Base-by-base conservation (phyloP, 345 rosid species). In the Arabis alpina region DNA sequence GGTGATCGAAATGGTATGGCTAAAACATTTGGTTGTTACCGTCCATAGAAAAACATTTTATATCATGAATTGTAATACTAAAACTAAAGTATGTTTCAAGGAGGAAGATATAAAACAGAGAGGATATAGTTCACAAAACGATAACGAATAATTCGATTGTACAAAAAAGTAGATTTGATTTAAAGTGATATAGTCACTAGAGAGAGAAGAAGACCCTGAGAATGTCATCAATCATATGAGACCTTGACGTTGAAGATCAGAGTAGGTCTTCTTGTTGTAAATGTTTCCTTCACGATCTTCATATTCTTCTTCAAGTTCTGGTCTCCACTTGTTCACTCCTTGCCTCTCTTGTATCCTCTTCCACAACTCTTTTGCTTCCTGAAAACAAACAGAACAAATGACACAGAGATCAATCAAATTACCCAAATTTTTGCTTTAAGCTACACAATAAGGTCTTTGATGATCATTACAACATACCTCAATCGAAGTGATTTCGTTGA, bases 341-440 rank as follows among this genome's bases (percentile, higher is more conserved):
- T 87, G 92, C 75, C 89, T 78, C 66, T 83, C 91, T 71, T 88
- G 97, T 64, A 94, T 94, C 77, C 47, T 88, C 77, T 88, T 90
- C 99, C 99, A 94, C 48, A 94, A 72, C n/a, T 86, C 93, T 64
- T 89, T 84, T 8, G 98, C 99, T 85, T 94, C 99, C 98, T 94
- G 86, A 63, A 36, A 42, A 14, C 13, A 64, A 32, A 34, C 54
- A 51, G 34, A 64, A 14, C 45, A 6, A 36, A 54, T 24, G 23
- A 19, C 30, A 68, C 58, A 47, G 2, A 32, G 37, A 54, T 54
- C 47, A 9, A 72, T 68, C 43, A 62, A 9, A 4, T 53, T 3
- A 30, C 70, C 34, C 51, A 14, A 51, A 61, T 24, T 36, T 10
- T 25, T 54, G 13, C 10, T 16, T 42, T 58, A 25, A 47, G 27